phyloP scores from a whole-genome alignment of 495 filamentous ascomycete genomes.

The Daldinia decipiens region DNA sequence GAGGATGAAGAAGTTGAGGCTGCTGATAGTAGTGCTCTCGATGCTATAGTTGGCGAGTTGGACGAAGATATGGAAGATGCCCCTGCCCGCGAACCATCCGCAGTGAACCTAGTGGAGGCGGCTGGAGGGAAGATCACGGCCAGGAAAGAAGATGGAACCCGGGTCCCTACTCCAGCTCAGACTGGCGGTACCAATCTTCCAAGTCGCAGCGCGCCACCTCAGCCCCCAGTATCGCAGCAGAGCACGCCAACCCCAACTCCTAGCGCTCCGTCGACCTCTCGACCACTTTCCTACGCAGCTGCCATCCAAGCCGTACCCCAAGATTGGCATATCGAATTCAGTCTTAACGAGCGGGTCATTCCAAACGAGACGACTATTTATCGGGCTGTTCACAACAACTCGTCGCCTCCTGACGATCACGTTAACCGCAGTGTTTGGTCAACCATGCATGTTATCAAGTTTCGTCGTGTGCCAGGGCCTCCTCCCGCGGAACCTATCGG shows the following conservation, averaged over 20 bases:
- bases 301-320: slow-evolving; percentile 81
- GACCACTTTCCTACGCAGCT: slow-evolving; percentile 80
- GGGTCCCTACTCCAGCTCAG: slow-evolving; percentile 86
- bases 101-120: slow-evolving; percentile 92
- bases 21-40: slow-evolving; percentile 74
- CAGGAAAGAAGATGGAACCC: slow-evolving; percentile 94
- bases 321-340: slow-evolving; percentile 99
- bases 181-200: slow-evolving; percentile 50
- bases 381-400: slow-evolving; percentile 85
- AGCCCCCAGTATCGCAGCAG: slow-evolving; percentile 57
- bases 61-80: slow-evolving; percentile 87
- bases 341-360: slow-evolving; percentile 82
- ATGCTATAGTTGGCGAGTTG: slow-evolving; percentile 89
- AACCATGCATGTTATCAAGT: slow-evolving; percentile 88
- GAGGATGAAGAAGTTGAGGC: slow-evolving; percentile 73
- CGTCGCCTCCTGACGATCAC: slow-evolving; percentile 71
- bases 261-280: slow-evolving; percentile 60
- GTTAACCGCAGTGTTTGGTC: slow-evolving; percentile 85
- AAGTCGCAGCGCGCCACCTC: slow-evolving; percentile 60
- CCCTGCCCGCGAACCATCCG: slow-evolving; percentile 76
- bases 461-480: slow-evolving; percentile 87
- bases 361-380: slow-evolving; percentile 96
- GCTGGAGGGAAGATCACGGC: slow-evolving; percentile 92
- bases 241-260: slow-evolving; percentile 62
- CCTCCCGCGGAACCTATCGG: slow-evolving; percentile 81